These are phyloP conservation scores for Capsella bursapastoris DNA, from an alignment of 345 rosid species.

Conservation along the genomic window DNA sequence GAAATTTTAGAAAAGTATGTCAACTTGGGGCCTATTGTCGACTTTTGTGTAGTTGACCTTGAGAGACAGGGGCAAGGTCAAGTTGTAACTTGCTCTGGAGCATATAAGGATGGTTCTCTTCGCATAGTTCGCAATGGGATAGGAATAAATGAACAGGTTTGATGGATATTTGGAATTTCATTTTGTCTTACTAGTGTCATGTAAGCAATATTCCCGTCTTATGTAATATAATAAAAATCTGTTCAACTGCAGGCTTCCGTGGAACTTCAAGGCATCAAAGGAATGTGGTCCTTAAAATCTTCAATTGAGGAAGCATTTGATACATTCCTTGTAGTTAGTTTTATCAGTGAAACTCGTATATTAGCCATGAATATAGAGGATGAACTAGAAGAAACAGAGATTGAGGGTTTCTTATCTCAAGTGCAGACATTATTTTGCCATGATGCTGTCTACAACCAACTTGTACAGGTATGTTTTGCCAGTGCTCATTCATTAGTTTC, in stretches of 20 bases:
- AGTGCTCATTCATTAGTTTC: conserved; percentile 12
- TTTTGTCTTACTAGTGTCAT: conserved; percentile 5
- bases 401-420: conserved; percentile 87
- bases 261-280: conserved; percentile 98
- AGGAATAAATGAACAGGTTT: conserved; percentile 96
- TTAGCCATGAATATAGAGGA: conserved; percentile 95
- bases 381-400: conserved; percentile 96
- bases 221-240: conserved; percentile 16
- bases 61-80: conserved; percentile 99
- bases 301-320: conserved; percentile 88
- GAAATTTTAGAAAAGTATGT: conserved; percentile 87
- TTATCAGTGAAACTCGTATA: conserved; percentile 88
- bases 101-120: conserved; percentile 96
- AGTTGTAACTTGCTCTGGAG: conserved; percentile 98
- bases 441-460: conserved; percentile 87
- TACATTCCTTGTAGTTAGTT: conserved; percentile 94
- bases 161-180: conserved; percentile 21
- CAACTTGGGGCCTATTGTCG: conserved; percentile 94
- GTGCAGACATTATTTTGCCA: conserved; percentile 95
- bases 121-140: conserved; percentile 95
- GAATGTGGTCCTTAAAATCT: conserved; percentile 96
- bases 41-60: conserved; percentile 91
- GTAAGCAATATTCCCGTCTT: conserved; percentile 5
- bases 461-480: conserved; percentile 70
- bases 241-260: conserved; percentile 74